A percentile compares a stretch with the other conserved stretches of the same genome.
These are phyloP conservation scores for Penicillium lagena DNA, from an alignment of 495 filamentous ascomycete species.

Conservation along the genomic window DNA sequence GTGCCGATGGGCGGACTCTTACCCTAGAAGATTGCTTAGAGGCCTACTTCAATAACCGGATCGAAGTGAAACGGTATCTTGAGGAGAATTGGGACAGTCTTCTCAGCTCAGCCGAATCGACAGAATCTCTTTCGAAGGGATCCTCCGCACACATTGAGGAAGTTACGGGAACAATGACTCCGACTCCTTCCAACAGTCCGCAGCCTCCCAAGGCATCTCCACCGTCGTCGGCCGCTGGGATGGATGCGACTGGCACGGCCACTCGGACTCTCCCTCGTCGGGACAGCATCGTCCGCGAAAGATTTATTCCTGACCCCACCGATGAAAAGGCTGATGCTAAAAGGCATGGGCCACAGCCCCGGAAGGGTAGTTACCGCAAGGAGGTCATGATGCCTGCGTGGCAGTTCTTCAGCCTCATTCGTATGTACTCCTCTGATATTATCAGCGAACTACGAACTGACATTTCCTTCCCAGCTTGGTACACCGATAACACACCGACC, in stretches of 20 bases:
- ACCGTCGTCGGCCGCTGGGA: slow-evolving; percentile 25
- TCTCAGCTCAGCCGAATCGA: slow-evolving; percentile 41
- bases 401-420: slow-evolving; percentile 93
- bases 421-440: slow-evolving; percentile 34
- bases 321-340: slow-evolving; percentile 31
- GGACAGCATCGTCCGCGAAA: slow-evolving; percentile 58
- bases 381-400: slow-evolving; percentile 94
- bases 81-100: slow-evolving; percentile 49
- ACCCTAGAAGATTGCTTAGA: slow-evolving; percentile 88
- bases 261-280: slow-evolving; percentile 33
- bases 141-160: slow-evolving; percentile 50
- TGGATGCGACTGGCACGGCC: slow-evolving; percentile 11
- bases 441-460: slow-evolving; percentile 26
- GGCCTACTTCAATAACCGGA: slow-evolving; percentile 87
- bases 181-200: slow-evolving; percentile 26
- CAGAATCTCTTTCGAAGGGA: slow-evolving; percentile 46
- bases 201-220: slow-evolving; percentile 24
- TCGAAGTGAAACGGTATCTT: slow-evolving; percentile 82
- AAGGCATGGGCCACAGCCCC: slow-evolving; percentile 11
- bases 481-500: slow-evolving; percentile 63
- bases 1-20: slow-evolving; percentile 54
- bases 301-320: slow-evolving; percentile 42
- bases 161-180: slow-evolving; percentile 33
- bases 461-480: slow-evolving; percentile 41
- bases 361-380: slow-evolving; percentile 54